phyloP scores from a whole-genome alignment of 306 rosid species.

The Dryas drummondii region DNA sequence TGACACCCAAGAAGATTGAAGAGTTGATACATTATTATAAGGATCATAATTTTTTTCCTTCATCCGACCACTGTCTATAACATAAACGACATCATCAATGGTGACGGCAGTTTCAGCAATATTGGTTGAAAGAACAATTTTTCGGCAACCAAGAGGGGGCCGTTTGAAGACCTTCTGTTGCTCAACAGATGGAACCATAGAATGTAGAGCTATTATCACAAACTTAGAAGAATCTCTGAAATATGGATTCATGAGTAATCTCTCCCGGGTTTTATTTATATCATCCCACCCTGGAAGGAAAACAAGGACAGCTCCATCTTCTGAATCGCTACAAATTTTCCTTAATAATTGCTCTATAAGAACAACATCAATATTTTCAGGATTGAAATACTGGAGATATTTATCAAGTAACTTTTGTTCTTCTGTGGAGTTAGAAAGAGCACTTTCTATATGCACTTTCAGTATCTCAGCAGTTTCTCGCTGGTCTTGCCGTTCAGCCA shows the following conservation, averaged over 20 bases:
- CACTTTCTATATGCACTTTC: slow-evolving; percentile 49
- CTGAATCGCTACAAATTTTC: slow-evolving; percentile 74
- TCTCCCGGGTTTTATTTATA: slow-evolving; percentile 69
- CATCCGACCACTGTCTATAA: slow-evolving; percentile 86
- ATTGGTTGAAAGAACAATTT: slow-evolving; percentile 89
- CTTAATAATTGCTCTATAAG: slow-evolving; percentile 67
- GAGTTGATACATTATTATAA: slow-evolving; percentile 73
- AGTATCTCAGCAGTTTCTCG: slow-evolving; percentile 58
- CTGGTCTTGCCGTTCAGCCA: slow-evolving; percentile 63
- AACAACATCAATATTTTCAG: slow-evolving; percentile 65
- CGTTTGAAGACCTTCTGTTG: slow-evolving; percentile 76
- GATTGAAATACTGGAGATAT: slow-evolving; percentile 55
- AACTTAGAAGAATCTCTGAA: slow-evolving; percentile 52
- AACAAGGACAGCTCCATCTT: slow-evolving; percentile 89
- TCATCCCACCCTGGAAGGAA: slow-evolving; percentile 99
- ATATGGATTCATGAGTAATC: slow-evolving; percentile 49
- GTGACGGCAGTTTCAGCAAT: slow-evolving; percentile 96
- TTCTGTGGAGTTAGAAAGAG: slow-evolving; percentile 45
- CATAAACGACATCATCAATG: slow-evolving; percentile 92
- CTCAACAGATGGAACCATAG: slow-evolving; percentile 74
- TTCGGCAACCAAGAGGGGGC: slow-evolving; percentile 71
- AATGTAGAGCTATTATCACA: slow-evolving; percentile 69
- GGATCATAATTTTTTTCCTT: slow-evolving; percentile 96
- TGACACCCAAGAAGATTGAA: slow-evolving; percentile 95
- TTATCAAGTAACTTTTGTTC: slow-evolving; percentile 48